Evolutionary conservation across 352 stramenopile species (phyloP), one percentile per base, ranked within the genome.

Genomic region (Phytophthora boehmeriae): DNA sequence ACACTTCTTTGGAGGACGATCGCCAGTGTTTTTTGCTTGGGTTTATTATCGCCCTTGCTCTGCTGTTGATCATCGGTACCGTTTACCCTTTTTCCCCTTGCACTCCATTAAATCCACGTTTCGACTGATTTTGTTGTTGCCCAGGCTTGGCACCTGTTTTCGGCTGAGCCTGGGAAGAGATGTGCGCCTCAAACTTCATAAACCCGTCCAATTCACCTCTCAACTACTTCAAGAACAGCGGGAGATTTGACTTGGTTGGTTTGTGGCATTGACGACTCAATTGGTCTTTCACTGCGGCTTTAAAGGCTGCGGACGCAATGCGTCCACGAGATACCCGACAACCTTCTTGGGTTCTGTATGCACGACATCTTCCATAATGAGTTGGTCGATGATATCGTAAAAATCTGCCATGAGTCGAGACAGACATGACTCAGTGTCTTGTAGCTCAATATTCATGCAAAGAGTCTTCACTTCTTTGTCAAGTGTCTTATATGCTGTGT

Each of bases 171-270:
- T 9, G 14, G 14, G 34, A 17, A 35, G 10, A 32, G 2, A 64
- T 53, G 30, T 64, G 47, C 5, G 39, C 39, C 28, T 64, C 56
- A 11, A 25, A 64, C 35, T 43, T 64, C 47, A 64, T 64, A 8
- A 64, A 64, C 11, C 46, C 47, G 8, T 64, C 39, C 19, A 57
- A 30, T 35, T 57, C 35, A 2, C 32, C 6, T 2, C 36, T 20
- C 1, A 64, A 25, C 47, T 47, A 64, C 2, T 41, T 46, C n/a
- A 58, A 32, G 41, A 63, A 63, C 23, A 19, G 8, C 4, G 39
- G 23, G 8, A 64, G 27, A 27, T 57, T 49, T 2, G 39, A 42
- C 17, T 57, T 64, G 1, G 48, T 6, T 16, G 39, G 4, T 20
- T 64, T 64, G 30, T 41, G 32, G 0, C 14, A 16, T 8, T 41